phyloP scores from a whole-genome alignment of 495 filamentous ascomycete species.

The Neurospora sp. region DNA sequence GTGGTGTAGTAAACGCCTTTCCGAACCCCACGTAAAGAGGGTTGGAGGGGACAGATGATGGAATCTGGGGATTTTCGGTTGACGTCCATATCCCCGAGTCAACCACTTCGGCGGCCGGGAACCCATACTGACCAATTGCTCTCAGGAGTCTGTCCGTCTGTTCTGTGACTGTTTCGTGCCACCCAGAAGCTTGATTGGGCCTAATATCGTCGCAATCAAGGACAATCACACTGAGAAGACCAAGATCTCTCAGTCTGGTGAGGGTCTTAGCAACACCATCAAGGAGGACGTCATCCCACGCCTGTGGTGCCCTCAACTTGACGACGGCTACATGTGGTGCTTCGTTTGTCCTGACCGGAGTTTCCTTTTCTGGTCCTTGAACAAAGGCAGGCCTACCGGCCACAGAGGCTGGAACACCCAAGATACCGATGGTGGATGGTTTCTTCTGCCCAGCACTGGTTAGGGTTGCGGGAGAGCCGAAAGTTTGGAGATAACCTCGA shows the following conservation, averaged over 20 bases:
- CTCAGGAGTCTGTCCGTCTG: slow-evolving; percentile 66
- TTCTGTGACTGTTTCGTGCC: slow-evolving; percentile 38
- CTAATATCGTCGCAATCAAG: slow-evolving; percentile 54
- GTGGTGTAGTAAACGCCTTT: slow-evolving; percentile 53
- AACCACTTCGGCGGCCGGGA: slow-evolving; percentile 55
- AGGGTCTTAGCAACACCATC: slow-evolving; percentile 74
- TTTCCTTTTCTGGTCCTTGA: slow-evolving; percentile 19
- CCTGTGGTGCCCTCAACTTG: slow-evolving; percentile 66
- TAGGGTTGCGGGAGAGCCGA: slow-evolving; percentile 36
- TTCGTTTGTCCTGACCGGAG: slow-evolving; percentile 26
- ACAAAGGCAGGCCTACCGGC: slow-evolving; percentile 25
- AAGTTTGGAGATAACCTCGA: slow-evolving; percentile 73
- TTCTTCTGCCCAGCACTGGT: not conserved
- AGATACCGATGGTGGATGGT: slow-evolving; percentile 5
- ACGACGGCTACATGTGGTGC: slow-evolving; percentile 75
- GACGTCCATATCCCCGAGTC: slow-evolving; percentile 48
- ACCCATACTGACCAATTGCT: slow-evolving; percentile 59
- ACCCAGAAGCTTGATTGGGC: slow-evolving; percentile 6
- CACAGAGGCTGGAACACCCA: slow-evolving; percentile 23
- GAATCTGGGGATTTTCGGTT: slow-evolving; percentile 14
- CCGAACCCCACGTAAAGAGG: slow-evolving; percentile 32
- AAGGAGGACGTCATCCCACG: slow-evolving; percentile 54
- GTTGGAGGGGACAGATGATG: slow-evolving; percentile 11
- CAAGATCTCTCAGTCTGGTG: slow-evolving; percentile 69
- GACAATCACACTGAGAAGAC: slow-evolving; percentile 71